phyloP scores from a whole-genome alignment of 148 eudicot species.

The Fagopyrum homotropicum region DNA sequence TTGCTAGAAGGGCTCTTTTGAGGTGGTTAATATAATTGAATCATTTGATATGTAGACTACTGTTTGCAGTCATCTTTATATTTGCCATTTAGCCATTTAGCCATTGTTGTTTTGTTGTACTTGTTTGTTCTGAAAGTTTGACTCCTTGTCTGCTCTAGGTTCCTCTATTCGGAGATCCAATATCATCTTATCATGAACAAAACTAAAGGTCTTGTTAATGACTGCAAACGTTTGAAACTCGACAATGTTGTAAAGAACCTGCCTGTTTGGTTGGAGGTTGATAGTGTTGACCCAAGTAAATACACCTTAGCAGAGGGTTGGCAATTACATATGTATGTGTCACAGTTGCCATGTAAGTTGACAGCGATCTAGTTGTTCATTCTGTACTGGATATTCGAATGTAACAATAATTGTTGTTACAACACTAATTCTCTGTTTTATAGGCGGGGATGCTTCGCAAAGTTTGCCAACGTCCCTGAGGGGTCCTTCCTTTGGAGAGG shows the following conservation, averaged over 20 bases:
- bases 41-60: not conserved
- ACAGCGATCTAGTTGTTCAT: not conserved
- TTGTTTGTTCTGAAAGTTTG: not conserved
- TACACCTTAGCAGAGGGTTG: slow-evolving; percentile 61
- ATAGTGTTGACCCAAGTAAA: slow-evolving; percentile 30
- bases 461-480: slow-evolving; percentile 39
- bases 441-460: slow-evolving; percentile 77
- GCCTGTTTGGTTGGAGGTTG: slow-evolving; percentile 36
- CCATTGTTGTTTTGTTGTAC: not conserved
- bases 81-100: not conserved
- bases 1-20: slow-evolving; percentile 70
- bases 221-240: slow-evolving; percentile 13
- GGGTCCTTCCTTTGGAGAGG: slow-evolving; percentile 35
- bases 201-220: not conserved
- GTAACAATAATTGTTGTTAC: not conserved
- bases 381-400: not conserved
- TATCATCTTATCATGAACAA: slow-evolving; percentile 7
- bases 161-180: slow-evolving; percentile 61
- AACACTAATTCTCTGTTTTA: not conserved
- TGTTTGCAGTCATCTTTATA: not conserved
- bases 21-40: slow-evolving; percentile 29
- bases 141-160: slow-evolving; percentile 32
- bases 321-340: slow-evolving; percentile 78
- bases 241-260: slow-evolving; percentile 25
- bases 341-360: slow-evolving; percentile 89